Conservation (phyloP, 2,329 filamentous ascomycete genomes). For the Mycogone perniciosa region DNA sequence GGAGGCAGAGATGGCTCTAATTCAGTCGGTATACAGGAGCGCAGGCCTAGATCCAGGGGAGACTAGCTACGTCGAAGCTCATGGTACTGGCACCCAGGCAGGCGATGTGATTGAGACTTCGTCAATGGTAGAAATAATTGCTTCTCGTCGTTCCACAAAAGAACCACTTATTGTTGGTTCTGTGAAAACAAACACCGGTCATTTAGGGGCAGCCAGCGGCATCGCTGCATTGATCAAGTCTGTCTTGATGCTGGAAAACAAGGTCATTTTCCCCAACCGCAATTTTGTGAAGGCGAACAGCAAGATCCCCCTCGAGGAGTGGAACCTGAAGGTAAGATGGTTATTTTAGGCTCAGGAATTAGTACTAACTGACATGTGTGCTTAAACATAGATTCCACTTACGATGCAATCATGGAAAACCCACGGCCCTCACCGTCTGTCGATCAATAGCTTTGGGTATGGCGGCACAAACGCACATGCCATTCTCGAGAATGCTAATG, state of each 20-base stretch:
- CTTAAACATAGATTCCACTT: too few species aligned
- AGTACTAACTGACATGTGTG: too few species aligned
- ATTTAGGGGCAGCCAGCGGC: constrained; percentile 21
- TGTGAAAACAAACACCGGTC: constrained; percentile 24
- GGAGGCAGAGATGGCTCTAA: constrained; percentile 1
- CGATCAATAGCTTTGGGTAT: constrained; percentile 32
- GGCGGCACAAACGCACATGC: constrained; percentile 10
- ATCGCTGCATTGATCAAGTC: constrained; percentile 15
- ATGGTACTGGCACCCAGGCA: constrained; percentile 1
- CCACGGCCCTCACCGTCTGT: constrained; percentile 15
- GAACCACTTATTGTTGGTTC: constrained; percentile 19
- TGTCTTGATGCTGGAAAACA: background rate
- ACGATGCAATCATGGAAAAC: constrained; percentile 13
- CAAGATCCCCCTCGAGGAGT: constrained; percentile 10
- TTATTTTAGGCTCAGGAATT: too few species aligned
- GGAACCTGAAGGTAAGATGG: constrained; percentile 17
- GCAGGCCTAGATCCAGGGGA: background rate
- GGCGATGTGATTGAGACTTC: constrained; percentile 19
- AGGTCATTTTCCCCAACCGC: background rate
- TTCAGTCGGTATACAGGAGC: too few species aligned
- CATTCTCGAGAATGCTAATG: too few species aligned
- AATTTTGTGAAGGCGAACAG: constrained; percentile 2
- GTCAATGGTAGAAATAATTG: background rate
- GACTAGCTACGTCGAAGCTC: constrained; percentile 6
- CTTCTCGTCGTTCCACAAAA: background rate